Evolutionary conservation across 345 rosid species (phyloP).

Genomic region (Aegle marmelos): DNA sequence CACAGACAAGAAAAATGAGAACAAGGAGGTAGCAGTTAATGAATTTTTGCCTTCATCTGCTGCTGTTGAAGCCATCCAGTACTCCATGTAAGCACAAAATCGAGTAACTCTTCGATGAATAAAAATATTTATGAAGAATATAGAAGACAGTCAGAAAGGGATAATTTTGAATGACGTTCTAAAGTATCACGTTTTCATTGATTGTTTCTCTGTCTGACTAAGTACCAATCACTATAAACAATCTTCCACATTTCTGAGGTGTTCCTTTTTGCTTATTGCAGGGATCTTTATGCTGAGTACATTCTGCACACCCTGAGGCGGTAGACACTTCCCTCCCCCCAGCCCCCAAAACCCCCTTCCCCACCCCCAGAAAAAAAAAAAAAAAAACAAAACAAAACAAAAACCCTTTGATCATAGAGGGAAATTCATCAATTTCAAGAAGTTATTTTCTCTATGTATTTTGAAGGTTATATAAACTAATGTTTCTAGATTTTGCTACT

Average conservation of each 20-base stretch:
- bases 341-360: too few relatives aligned
- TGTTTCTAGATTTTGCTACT: neutral
- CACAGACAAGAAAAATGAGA: conserved; percentile 93
- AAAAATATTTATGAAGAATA: neutral
- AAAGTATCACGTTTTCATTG: neutral
- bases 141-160: neutral
- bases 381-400: too few relatives aligned
- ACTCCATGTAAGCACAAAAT: conserved; percentile 66
- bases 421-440: conserved; percentile 9
- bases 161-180: neutral
- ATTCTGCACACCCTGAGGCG: conserved; percentile 72
- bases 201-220: neutral
- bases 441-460: neutral
- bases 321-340: conserved; percentile 33
- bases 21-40: conserved; percentile 94
- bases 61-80: conserved; percentile 76
- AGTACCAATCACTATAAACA: neutral
- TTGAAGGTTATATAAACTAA: conserved; percentile 8
- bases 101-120: neutral
- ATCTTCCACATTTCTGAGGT: conserved; percentile 9
- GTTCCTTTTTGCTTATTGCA: conserved; percentile 30
- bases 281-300: conserved; percentile 91
- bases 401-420: neutral
- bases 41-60: conserved; percentile 69
- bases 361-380: too few relatives aligned